Evolutionary conservation across 148 eudicot genomes (phyloP).

Genomic region (Rhododendron molle): DNA sequence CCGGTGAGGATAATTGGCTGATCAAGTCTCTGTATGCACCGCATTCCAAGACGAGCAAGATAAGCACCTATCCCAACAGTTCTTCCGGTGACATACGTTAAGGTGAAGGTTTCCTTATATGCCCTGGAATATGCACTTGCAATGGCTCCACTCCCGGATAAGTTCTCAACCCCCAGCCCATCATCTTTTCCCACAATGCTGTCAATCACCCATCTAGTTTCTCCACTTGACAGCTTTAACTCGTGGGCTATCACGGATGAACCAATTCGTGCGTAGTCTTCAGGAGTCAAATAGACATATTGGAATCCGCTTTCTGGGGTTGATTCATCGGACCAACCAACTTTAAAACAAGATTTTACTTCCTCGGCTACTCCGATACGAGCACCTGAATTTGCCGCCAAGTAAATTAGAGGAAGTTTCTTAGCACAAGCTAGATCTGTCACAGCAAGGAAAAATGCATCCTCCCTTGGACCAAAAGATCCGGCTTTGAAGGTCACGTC

Average conservation of each 20-base stretch:
- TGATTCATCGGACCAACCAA: slow-evolving; percentile 88
- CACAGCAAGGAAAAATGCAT: slow-evolving; percentile 91
- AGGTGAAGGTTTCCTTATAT: slow-evolving; percentile 85
- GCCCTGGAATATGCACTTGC: slow-evolving; percentile 96
- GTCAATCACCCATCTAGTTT: slow-evolving; percentile 81
- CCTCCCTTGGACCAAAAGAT: slow-evolving; percentile 93
- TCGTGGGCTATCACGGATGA: slow-evolving; percentile 89
- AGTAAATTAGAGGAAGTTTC: slow-evolving; percentile 85
- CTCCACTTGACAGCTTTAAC: slow-evolving; percentile 62
- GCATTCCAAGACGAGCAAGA: slow-evolving; percentile 97
- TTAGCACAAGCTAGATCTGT: slow-evolving; percentile 83
- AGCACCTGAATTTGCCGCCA: slow-evolving; percentile 98
- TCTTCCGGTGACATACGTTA: slow-evolving; percentile 93
- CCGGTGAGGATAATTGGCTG: slow-evolving; percentile 97
- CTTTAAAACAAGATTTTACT: slow-evolving; percentile 90
- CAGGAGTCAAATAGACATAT: slow-evolving; percentile 80
- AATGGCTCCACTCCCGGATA: slow-evolving; percentile 98
- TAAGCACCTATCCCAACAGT: slow-evolving; percentile 99
- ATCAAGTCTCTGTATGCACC: slow-evolving; percentile 96
- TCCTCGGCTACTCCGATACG: slow-evolving; percentile 96
- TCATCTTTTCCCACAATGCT: slow-evolving; percentile 95
- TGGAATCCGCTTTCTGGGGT: slow-evolving; percentile 87
- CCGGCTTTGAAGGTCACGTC: slow-evolving; percentile 94
- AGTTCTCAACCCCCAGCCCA: slow-evolving; percentile 91
- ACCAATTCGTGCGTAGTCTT: slow-evolving; percentile 56